These are phyloP conservation scores for Anthracocystis panici-leucophaei DNA, from an alignment of 1,284 basidiomycete species.

Conservation along the genomic window DNA sequence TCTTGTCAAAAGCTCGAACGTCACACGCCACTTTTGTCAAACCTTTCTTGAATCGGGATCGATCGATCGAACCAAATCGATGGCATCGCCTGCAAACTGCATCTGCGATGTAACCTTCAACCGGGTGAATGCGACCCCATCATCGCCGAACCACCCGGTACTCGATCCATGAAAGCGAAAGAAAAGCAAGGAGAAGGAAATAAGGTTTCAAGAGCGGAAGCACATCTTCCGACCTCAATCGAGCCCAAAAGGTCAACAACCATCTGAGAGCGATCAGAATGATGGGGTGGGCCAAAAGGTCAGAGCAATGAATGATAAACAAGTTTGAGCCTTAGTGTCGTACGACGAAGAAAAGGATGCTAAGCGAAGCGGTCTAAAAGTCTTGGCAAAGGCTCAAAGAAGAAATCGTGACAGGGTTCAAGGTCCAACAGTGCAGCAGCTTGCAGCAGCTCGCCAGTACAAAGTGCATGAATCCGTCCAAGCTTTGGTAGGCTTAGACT, in stretches of 20 bases:
- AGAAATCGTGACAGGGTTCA: background rate
- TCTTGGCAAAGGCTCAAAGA: slow-evolving; percentile 8
- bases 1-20: too few species aligned
- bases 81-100: too few species aligned
- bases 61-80: too few species aligned
- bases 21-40: too few species aligned
- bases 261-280: background rate
- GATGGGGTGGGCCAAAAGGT: background rate
- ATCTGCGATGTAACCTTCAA: too few species aligned
- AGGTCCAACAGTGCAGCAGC: slow-evolving; percentile 23
- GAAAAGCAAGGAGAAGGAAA: background rate
- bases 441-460: too few species aligned
- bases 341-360: background rate
- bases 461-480: background rate
- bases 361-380: slow-evolving; percentile 23
- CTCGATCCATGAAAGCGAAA: too few species aligned
- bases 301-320: background rate
- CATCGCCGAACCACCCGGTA: too few species aligned
- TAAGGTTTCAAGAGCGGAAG: slow-evolving; percentile 4
- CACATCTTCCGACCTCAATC: slow-evolving; percentile 1
- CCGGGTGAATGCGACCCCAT: too few species aligned
- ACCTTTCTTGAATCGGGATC: too few species aligned
- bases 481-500: background rate
- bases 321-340: background rate
- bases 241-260: background rate